A percentile compares a stretch with the other conserved stretches of the same genome.
Evolutionary conservation across 2,329 filamentous ascomycete genomes (phyloP).

Genomic region (Berkeleyomyces basicola): DNA sequence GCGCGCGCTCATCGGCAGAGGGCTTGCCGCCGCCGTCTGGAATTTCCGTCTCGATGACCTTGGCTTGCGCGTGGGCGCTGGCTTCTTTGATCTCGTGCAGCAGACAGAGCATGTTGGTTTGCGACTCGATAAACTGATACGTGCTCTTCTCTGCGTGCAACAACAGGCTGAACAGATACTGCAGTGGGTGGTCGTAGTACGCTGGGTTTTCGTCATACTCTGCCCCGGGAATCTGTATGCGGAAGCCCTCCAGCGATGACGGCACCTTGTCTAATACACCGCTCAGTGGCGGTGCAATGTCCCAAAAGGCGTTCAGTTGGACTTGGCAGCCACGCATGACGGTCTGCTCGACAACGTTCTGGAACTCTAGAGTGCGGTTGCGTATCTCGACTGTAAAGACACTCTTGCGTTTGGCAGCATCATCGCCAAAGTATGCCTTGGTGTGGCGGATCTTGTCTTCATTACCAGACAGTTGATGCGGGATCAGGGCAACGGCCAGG

Average conservation of each 20-base stretch:
- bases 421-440: slow-evolving; percentile 65
- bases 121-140: slow-evolving; percentile 92
- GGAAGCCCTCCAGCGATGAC: slow-evolving; percentile 38
- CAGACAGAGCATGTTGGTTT: slow-evolving; percentile 78
- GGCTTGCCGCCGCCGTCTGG: slow-evolving; percentile 21
- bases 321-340: slow-evolving; percentile 78
- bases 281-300: slow-evolving; percentile 74
- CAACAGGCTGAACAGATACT: slow-evolving; percentile 77
- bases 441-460: slow-evolving; percentile 66
- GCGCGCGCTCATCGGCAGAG: slow-evolving; percentile 21
- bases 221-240: slow-evolving; percentile 57
- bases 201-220: slow-evolving; percentile 77
- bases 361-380: slow-evolving; percentile 58
- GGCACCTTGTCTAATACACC: slow-evolving; percentile 70
- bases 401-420: slow-evolving; percentile 54
- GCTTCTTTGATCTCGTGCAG: slow-evolving; percentile 79
- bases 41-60: slow-evolving; percentile 47
- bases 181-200: slow-evolving; percentile 66
- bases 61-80: slow-evolving; percentile 51
- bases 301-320: slow-evolving; percentile 92
- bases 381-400: slow-evolving; percentile 56
- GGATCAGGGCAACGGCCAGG: slow-evolving; percentile 63
- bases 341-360: slow-evolving; percentile 64
- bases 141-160: slow-evolving; percentile 81
- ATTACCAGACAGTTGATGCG: slow-evolving; percentile 61